These are phyloP conservation scores for Lactifluus volemus DNA, from an alignment of 768 basidiomycete species.

Conservation along the genomic window DNA sequence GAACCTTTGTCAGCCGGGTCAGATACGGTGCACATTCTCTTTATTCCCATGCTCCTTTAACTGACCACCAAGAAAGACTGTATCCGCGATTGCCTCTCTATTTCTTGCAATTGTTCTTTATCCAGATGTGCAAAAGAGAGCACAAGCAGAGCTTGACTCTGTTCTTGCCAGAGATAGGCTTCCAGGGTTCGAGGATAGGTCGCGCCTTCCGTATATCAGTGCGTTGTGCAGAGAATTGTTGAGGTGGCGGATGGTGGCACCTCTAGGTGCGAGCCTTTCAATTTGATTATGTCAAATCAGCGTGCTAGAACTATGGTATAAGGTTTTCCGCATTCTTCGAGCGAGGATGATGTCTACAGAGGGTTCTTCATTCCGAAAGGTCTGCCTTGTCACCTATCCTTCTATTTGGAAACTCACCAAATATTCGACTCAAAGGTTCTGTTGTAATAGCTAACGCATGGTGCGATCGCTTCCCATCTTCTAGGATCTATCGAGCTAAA, in stretches of 20 bases:
- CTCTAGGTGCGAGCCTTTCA: not conserved
- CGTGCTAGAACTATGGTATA: not conserved
- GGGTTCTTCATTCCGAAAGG: conserved; percentile 13
- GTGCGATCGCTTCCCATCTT: not conserved
- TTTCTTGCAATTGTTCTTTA: not conserved
- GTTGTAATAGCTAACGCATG: not conserved
- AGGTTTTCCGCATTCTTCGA: conserved; percentile 2
- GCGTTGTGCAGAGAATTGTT: conserved; percentile 8
- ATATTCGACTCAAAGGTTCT: not conserved
- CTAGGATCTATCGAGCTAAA: not conserved
- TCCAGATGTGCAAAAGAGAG: conserved; percentile 7
- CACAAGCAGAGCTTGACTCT: conserved; percentile 13
- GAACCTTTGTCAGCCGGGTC: not conserved
- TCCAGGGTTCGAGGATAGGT: conserved; percentile 5
- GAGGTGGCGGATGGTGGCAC: conserved; percentile 2
- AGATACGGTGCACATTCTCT: not conserved
- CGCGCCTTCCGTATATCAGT: conserved; percentile 6
- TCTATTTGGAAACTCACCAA: not conserved
- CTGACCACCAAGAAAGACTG: not conserved
- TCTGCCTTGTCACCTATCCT: not conserved
- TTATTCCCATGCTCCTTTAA: not conserved
- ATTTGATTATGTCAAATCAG: not conserved
- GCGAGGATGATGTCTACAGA: conserved; percentile 3
- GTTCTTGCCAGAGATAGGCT: conserved; percentile 3
- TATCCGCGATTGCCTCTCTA: not conserved